Base-by-base conservation (phyloP, 163 green algal genomes). In the Prototheca cutis region DNA sequence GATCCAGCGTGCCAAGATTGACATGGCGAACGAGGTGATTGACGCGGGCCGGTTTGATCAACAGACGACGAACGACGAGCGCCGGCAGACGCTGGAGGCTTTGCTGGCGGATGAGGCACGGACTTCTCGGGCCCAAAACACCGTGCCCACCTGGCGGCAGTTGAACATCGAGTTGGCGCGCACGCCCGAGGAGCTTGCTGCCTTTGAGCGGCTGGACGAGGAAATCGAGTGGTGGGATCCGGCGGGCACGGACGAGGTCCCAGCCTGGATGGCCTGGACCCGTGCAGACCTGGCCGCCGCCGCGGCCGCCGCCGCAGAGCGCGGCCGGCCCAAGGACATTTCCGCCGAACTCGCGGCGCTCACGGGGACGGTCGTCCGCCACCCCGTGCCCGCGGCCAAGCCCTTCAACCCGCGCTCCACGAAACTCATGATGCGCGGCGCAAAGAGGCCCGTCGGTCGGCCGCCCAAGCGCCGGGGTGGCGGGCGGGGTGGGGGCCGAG, bases 1-100 rank as follows among this genome's bases (percentile, higher is more conserved):
- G 48, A 97, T 99, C 69, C 93, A 99, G 82, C 86, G 90, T 71
- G 75, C 84, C 47, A 99, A 99, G 80, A 97, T 95, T 61, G 93
- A 98, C 65, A 98, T 99, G 93, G 93, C 93, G 30, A 91, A 92
- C 68, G 93, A 99, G 74, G 83, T 95, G 53, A 95, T 96, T 48
- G 88, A 95, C 59, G 88, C 88, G 3, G 88, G 88, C 3, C 71
- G 82, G 49, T 99, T 99, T 63, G 91, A 99, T 77, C 86, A 88
- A 76, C 69, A 86, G 52, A 98, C 93, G 33, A 90, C 75, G 32
- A 94, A 93, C 65, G 87, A 91, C 48, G 89, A 98, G 79, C 76
- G 90, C n/a, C 71, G 82, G 21, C 65, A 89, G 28, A 97, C 87
- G 24, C 77, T 98, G 52, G 90, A 98, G 74, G 67, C 75, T 34